Conservation (phyloP, 2,329 filamentous ascomycete species). For the Ophiostoma australiae region DNA sequence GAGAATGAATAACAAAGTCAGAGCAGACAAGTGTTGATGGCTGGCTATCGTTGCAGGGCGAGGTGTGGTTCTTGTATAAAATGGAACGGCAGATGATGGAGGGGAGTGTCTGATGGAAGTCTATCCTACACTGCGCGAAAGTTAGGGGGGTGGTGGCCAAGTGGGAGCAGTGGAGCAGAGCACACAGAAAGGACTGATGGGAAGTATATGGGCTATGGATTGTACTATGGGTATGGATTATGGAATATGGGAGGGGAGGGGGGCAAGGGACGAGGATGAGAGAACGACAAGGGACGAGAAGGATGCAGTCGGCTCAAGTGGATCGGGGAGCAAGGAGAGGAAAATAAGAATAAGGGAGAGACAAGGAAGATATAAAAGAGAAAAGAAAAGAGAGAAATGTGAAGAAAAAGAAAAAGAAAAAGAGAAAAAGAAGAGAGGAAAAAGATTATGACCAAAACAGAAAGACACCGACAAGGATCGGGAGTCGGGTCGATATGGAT, state of each 20-base stretch:
- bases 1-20: slow-evolving; percentile 30
- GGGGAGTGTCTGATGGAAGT: slow-evolving; percentile 42
- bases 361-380: neutral
- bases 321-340: neutral
- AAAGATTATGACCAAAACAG: neutral
- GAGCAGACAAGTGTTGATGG: slow-evolving; percentile 31
- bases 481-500: neutral
- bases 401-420: neutral
- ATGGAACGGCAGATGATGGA: slow-evolving; percentile 46
- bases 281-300: neutral
- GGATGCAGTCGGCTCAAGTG: neutral
- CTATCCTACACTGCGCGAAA: slow-evolving; percentile 31
- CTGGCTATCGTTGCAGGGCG: slow-evolving; percentile 38
- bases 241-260: slow-evolving; percentile 10
- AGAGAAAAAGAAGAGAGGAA: neutral
- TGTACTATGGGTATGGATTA: slow-evolving; percentile 13
- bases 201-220: slow-evolving; percentile 8
- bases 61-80: slow-evolving; percentile 47
- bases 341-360: slow-evolving; percentile 15
- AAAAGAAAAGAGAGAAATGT: neutral
- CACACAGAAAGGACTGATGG: slow-evolving; percentile 1
- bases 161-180: slow-evolving; percentile 24
- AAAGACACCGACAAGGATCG: slow-evolving; percentile 4
- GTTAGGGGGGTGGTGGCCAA: slow-evolving; percentile 36
- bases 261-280: slow-evolving; percentile 4